Evolutionary conservation across 1,284 basidiomycete genomes (phyloP), one percentile per base, ranked within the genome.

Genomic region (Mixia osmundae): DNA sequence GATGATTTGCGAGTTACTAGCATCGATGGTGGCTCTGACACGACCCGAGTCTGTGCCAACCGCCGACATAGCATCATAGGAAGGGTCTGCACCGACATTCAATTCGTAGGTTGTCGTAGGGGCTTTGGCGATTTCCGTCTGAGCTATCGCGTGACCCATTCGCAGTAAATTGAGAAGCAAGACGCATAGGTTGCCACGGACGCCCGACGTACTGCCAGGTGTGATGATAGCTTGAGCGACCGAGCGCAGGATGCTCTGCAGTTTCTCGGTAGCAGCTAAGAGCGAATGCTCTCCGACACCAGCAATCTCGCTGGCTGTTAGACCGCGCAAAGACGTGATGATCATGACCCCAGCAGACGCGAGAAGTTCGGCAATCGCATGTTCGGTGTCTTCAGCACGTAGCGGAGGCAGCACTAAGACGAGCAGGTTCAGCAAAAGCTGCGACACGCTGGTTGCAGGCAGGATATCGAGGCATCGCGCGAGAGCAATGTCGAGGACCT

Each of bases 141-240:
- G n/a, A n/a, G n/a, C n/a, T n/a, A n/a, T n/a, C n/a, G n/a, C n/a
- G n/a, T n/a, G n/a, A n/a, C n/a, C 12, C 4, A 34, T 9, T 4
- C 33, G 33, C 24, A 34, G 15, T 12, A 79, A 87, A 54, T 89
- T 87, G 56, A 82, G 70, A 37, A 94, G 61, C 2, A 77, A 66
- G 5, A 82, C 78, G 55, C 91, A 95, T n/a, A 95, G 62, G 54
- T 95, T 94, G 9, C 87, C 87, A n/a, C 87, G 72, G n/a, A 85
- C 74, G 33, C 77, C 62, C 48, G 85, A 79, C n/a, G 74, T 67
- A 4, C 72, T 74, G 38, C 74, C 76, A 37, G 69, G 73, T 41
- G 76, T 70, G 36, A 77, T 52, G 34, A 85, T 66, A 28, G 73
- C 76, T 41, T 80, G 72, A 39, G 91, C 52, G 19, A 85, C 61